Conservation (phyloP, 2,329 filamentous ascomycete species). For the Acarospora socialis region DNA sequence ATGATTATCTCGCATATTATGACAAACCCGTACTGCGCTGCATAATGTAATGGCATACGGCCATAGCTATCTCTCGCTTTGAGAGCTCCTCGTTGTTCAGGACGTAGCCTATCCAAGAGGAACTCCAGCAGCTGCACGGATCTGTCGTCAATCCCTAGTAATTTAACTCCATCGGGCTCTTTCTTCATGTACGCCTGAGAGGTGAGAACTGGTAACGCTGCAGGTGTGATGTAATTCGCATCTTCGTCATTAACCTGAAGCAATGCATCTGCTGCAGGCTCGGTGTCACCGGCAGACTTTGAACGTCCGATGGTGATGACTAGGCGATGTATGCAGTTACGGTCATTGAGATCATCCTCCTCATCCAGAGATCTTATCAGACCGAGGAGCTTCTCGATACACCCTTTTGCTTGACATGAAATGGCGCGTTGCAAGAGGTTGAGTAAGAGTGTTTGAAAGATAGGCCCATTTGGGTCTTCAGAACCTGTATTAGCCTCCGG, state of each 20-base stretch:
- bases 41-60: conserved; percentile 78
- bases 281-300: conserved; percentile 40
- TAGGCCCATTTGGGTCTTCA: conserved; percentile 12
- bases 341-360: conserved; percentile 80
- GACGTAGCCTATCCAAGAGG: conserved; percentile 52
- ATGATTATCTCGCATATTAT: conserved; percentile 81
- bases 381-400: conserved; percentile 56
- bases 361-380: conserved; percentile 63
- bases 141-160: conserved; percentile 56
- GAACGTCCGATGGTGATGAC: conserved; percentile 83
- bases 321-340: conserved; percentile 84
- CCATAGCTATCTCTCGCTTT: conserved; percentile 62
- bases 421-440: conserved; percentile 65
- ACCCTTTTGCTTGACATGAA: conserved; percentile 51
- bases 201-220: conserved; percentile 50
- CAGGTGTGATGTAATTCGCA: conserved; percentile 65
- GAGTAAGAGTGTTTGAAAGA: conserved; percentile 22
- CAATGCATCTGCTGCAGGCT: conserved; percentile 39
- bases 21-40: conserved; percentile 86
- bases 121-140: conserved; percentile 53
- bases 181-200: conserved; percentile 49
- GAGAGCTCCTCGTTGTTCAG: conserved; percentile 53
- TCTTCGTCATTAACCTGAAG: conserved; percentile 38
- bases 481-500: conserved; percentile 11
- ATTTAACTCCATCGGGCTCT: conserved; percentile 46